phyloP scores from a whole-genome alignment of 495 filamentous ascomycete species.

The Trichoderma gamsii region DNA sequence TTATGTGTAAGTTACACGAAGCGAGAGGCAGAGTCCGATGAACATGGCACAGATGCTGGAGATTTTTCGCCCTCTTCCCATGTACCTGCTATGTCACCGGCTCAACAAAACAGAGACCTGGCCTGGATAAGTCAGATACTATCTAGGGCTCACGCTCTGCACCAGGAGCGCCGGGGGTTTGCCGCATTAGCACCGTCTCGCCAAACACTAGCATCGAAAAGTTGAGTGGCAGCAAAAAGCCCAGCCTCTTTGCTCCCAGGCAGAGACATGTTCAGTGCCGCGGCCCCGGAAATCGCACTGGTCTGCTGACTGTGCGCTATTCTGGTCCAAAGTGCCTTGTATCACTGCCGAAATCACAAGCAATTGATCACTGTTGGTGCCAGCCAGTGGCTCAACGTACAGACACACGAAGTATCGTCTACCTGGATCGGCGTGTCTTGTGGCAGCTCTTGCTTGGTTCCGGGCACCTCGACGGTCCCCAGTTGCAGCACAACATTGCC shows the following conservation, averaged over 20 bases:
- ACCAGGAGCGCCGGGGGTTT: not conserved
- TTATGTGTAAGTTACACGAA: no score
- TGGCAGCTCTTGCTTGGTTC: not conserved
- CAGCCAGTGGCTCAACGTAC: not conserved
- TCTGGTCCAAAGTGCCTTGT: no score
- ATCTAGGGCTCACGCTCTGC: not conserved
- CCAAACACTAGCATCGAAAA: no score
- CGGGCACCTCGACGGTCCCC: not conserved
- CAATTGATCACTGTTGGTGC: not conserved
- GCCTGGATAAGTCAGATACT: no score
- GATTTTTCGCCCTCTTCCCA: no score
- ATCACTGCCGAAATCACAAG: no score
- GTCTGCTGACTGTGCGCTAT: slow-evolving; percentile 4
- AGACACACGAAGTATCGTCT: not conserved
- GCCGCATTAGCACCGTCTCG: no score
- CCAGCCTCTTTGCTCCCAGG: not conserved
- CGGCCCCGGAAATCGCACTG: not conserved
- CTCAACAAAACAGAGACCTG: no score
- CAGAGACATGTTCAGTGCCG: not conserved
- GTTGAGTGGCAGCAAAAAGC: not conserved
- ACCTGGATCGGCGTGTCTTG: not conserved
- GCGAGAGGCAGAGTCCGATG: no score
- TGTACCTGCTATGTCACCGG: no score
- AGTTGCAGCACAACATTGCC: slow-evolving; percentile 11
- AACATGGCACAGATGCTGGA: no score